Base-by-base conservation (phyloP, 306 rosid species). In the Prunus mume region DNA sequence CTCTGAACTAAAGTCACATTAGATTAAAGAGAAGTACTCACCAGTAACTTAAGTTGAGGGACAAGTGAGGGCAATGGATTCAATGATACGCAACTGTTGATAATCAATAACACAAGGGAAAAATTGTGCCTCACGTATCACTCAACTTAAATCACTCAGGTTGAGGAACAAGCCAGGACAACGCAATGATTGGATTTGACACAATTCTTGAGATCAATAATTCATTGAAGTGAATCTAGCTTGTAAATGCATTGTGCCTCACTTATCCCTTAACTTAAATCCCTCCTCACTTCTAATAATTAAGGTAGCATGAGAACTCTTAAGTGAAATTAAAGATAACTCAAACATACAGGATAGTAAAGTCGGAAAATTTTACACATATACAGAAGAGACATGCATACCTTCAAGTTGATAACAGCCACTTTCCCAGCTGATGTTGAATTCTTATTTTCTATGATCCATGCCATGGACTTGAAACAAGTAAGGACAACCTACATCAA, bases 391-490 rank as follows among this genome's bases (percentile, higher is more conserved):
- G 38, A 43, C 19, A 50, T 69, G 30, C 78, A 62, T 85, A 87
- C 97, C 97, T 91, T 91, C 85, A 91, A 82, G 79, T 86, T 91
- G 45, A 91, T 89, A 28, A 86, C 78, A 32, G 94, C 94, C 19
- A 90, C 84, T 80, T 83, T 91, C 77, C 86, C 78, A 69, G 84
- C 71, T 57, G 83, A 65, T 68, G 72, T 75, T 76, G 93, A 81
- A 81, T 82, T 86, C 80, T 82, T 89, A 76, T 82, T 88, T 85
- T 91, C 97, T 46, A 89, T 85, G 67, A 85, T 86, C 95, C 95
- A 91, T 69, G 89, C 83, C 95, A 91, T 86, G 50, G 97, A 83
- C 89, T 91, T 89, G 76, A 91, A 91, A 83, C 85, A 89, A 69
- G 86, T 86, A 71, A 88, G 86, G 76, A 91, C 92, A 75, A 86